Evolutionary conservation across 257 asterid species (phyloP).

Genomic region (Forsythia viridissima): DNA sequence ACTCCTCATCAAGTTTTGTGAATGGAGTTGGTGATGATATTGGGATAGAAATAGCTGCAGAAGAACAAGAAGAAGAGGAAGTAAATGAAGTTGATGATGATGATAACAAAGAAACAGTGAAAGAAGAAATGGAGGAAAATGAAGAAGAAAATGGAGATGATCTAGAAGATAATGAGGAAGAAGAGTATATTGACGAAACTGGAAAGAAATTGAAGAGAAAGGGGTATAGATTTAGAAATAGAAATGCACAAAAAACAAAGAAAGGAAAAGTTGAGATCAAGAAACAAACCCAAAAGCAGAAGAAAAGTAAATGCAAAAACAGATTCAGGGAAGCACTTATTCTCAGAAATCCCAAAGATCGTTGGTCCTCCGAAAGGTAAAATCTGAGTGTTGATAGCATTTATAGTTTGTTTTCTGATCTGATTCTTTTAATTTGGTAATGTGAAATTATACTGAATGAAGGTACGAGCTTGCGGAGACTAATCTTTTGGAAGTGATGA

Average conservation of each 20-base stretch:
- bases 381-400: not conserved
- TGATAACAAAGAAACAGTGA: not conserved
- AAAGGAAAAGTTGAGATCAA: constrained; percentile 40
- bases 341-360: constrained; percentile 72
- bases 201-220: constrained; percentile 63
- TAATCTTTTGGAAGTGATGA: constrained; percentile 2
- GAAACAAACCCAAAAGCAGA: constrained; percentile 37
- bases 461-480: constrained; percentile 56
- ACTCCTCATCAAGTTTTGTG: constrained; percentile 50
- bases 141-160: constrained; percentile 18
- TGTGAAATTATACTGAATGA: constrained; percentile 10
- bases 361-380: constrained; percentile 96
- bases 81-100: not conserved
- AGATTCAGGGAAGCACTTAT: constrained; percentile 51
- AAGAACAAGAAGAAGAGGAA: not conserved
- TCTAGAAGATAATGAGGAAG: constrained; percentile 42
- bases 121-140: constrained; percentile 25
- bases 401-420: not conserved
- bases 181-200: constrained; percentile 24
- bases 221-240: constrained; percentile 64
- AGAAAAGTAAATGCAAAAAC: constrained; percentile 37
- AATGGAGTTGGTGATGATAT: constrained; percentile 29
- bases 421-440: not conserved
- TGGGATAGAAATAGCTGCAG: not conserved
- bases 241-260: constrained; percentile 46